Base-by-base conservation (phyloP, 2,329 filamentous ascomycete species). In the Epichloe brachyelytri region DNA sequence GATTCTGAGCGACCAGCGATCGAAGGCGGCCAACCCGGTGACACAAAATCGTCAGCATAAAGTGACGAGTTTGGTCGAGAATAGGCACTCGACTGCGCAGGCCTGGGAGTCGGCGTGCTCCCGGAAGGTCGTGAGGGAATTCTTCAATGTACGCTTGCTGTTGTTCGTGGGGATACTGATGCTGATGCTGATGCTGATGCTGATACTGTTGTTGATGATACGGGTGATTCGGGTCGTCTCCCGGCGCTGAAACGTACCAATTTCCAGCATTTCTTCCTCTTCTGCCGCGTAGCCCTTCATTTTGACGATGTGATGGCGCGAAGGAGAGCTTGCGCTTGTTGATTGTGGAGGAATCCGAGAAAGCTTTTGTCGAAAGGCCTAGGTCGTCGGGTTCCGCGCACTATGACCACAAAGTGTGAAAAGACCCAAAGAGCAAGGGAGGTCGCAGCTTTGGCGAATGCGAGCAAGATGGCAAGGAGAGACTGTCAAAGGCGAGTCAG, bases 251-350 rank as follows among this genome's bases (percentile, higher is more conserved):
- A 56, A 54, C 12, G 58, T 57, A 43, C 67, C 65, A 43, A 67
- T 65, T 45, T 68, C 65, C 51, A 65, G 57, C 63, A 65, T 65
- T 52, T 67, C 65, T 43, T 62, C 59, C 51, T 63, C 60, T 54
- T 65, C 63, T 34, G 57, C 61, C 22, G 56, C 56, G 53, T 60
- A 58, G 45, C 59, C 60, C 53, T 62, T 65, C 62, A 64, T 65
- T 40, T 11, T 33, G 50, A 56, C 46, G 41, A 17, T 33, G 20
- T n/a, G 15, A 20, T 22, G 33, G 19, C 19, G 19, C 36, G 30
- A 34, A 49, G 40, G 11, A 11, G n/a, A 49, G 22, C n/a, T 40
- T 36, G 33, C 43, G 5, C 10, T 33, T 26, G n/a, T n/a, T 22
- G 14, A 17, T 20, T 17, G n/a, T n/a, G 1, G 14, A 8, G 8